Evolutionary conservation across 1,139 yeast species (phyloP).

Genomic region (Kodamaea sp.): DNA sequence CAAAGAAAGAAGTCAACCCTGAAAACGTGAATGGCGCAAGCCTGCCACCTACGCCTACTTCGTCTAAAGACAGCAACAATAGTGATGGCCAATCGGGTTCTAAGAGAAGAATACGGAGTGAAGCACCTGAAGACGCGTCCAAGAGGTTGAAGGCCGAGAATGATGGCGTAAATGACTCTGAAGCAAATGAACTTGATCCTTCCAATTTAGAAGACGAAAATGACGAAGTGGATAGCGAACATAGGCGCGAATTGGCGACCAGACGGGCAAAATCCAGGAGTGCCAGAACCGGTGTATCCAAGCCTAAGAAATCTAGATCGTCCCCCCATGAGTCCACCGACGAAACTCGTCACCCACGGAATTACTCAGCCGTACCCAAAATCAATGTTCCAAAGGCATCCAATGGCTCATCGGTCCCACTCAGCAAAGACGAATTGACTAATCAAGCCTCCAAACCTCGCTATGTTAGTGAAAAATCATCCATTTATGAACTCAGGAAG

Average conservation of each 20-base stretch:
- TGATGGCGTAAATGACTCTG: conserved; percentile 17
- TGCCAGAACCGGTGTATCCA: conserved; percentile 6
- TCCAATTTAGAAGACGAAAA: conserved; percentile 19
- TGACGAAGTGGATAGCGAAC: conserved; percentile 18
- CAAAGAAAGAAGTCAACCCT: conserved; percentile 17
- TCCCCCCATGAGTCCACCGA: not conserved
- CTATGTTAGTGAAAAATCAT: conserved; percentile 70
- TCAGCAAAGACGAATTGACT: conserved; percentile 42
- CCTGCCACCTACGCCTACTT: not conserved
- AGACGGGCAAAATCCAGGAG: conserved; percentile 11
- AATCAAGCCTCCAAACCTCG: conserved; percentile 81
- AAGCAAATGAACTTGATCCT: conserved; percentile 14
- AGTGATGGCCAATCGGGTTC: conserved; percentile 1
- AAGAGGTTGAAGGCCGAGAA: conserved; percentile 10
- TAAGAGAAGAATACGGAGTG: conserved; percentile 6
- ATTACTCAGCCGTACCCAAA: not conserved
- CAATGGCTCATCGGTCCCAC: conserved; percentile 7
- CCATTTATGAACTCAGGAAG: conserved; percentile 79
- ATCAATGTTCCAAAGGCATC: not conserved
- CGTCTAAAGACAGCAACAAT: conserved; percentile 1
- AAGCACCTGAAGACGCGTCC: conserved; percentile 3
- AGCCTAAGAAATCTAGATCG: conserved; percentile 7
- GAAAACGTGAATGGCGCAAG: conserved; percentile 15
- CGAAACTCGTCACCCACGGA: not conserved
- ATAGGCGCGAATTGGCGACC: conserved; percentile 7